These are phyloP conservation scores for Cryptosporidium meleagridis DNA, from an alignment of 169 alveolate species.

Conservation along the genomic window DNA sequence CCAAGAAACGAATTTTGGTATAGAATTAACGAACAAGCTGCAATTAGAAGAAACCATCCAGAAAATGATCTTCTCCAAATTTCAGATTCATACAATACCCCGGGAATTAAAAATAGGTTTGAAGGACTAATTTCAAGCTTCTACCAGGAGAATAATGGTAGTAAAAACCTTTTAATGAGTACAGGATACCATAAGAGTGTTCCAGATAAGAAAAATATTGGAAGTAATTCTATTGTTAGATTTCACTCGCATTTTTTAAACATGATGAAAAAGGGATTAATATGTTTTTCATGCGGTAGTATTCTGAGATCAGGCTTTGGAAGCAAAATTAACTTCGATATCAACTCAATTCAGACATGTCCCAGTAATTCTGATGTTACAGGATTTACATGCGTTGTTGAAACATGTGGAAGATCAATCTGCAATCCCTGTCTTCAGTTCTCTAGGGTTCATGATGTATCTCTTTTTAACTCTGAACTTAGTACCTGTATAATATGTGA, in stretches of 20 bases:
- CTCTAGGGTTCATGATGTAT: slow-evolving; percentile 31
- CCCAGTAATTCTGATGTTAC: slow-evolving; percentile 25
- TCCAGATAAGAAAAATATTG: neutral
- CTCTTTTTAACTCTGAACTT: slow-evolving; percentile 13
- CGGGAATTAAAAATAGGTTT: neutral
- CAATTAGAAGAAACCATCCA: neutral
- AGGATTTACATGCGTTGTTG: slow-evolving; percentile 31
- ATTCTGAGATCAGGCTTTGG: neutral
- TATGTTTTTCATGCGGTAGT: slow-evolving; percentile 70
- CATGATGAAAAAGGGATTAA: slow-evolving; percentile 67
- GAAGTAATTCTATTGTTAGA: neutral
- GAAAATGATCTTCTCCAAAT: neutral
- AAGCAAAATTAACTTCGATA: slow-evolving; percentile 15
- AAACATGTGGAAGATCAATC: slow-evolving; percentile 69
- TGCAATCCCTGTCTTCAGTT: slow-evolving; percentile 31
- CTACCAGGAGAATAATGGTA: neutral
- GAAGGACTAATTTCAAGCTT: neutral
- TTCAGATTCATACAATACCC: neutral
- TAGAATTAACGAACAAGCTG: neutral
- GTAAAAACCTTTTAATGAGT: neutral
- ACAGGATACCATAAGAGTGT: neutral
- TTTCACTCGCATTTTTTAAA: slow-evolving; percentile 12
- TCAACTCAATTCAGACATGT: slow-evolving; percentile 38
- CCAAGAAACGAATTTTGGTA: neutral
- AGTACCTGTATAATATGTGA: slow-evolving; percentile 36